Evolutionary conservation across 148 eudicot species (phyloP).

Genomic region (Vaccinium corymbosum): DNA sequence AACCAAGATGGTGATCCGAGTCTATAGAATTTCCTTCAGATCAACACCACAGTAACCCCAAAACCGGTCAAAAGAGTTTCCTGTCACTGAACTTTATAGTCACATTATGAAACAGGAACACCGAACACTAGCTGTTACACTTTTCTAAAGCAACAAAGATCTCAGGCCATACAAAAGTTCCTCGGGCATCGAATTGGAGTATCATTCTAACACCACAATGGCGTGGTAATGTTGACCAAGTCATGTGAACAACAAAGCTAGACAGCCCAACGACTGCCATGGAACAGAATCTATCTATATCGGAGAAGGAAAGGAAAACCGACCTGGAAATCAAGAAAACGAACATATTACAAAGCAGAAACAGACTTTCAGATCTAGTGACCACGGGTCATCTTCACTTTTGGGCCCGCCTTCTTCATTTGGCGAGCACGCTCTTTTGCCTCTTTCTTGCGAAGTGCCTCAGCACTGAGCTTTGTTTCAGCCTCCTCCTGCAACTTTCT

Average conservation of each 20-base stretch:
- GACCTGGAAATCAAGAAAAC: constrained; percentile 13
- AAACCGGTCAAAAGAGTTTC: too few species aligned
- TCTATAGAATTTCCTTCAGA: neutral
- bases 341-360: neutral
- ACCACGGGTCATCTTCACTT: constrained; percentile 82
- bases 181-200: neutral
- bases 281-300: constrained; percentile 15
- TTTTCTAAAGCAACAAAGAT: too few species aligned
- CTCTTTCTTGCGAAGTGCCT: constrained; percentile 82
- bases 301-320: constrained; percentile 18
- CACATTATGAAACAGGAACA: too few species aligned
- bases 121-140: too few species aligned
- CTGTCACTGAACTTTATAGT: too few species aligned
- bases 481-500: constrained; percentile 86
- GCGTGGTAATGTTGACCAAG: constrained; percentile 13
- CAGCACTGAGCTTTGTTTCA: constrained; percentile 81
- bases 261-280: constrained; percentile 14
- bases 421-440: constrained; percentile 87
- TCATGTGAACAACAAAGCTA: neutral
- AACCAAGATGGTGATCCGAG: neutral
- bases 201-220: constrained; percentile 20
- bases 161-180: neutral
- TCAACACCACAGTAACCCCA: too few species aligned
- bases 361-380: constrained; percentile 23
- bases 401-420: constrained; percentile 87